Evolutionary conservation across 495 filamentous ascomycete species (phyloP).

Genomic region (Aspergillus sclerotioniger): DNA sequence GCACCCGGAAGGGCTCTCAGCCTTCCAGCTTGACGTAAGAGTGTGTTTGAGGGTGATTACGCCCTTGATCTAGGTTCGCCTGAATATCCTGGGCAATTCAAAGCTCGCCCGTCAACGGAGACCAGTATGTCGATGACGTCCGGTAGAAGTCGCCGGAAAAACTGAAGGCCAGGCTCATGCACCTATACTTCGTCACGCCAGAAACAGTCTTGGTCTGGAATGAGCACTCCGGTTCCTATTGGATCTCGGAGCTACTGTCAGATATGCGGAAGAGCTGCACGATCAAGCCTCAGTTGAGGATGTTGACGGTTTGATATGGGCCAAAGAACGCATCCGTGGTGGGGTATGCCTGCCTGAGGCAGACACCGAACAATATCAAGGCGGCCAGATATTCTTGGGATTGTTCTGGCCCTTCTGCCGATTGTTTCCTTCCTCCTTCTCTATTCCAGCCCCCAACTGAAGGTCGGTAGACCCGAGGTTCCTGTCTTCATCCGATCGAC

Average conservation of each 20-base stretch:
- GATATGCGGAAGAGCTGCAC: background rate
- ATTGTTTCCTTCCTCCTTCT: background rate
- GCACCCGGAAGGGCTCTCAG: background rate
- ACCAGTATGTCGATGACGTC: background rate
- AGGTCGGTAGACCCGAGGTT: no score
- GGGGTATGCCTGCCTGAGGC: conserved; percentile 26
- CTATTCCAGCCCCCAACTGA: background rate
- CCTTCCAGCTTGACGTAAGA: background rate
- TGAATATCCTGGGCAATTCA: background rate
- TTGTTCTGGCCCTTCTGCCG: conserved; percentile 15
- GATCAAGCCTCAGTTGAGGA: background rate
- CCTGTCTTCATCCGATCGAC: no score
- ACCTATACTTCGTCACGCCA: no score
- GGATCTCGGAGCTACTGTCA: background rate
- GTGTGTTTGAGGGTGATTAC: background rate
- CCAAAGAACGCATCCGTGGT: conserved; percentile 8
- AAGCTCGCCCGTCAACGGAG: background rate
- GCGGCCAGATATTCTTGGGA: conserved; percentile 15
- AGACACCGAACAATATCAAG: conserved; percentile 20
- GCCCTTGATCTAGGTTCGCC: background rate
- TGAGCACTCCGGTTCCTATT: background rate
- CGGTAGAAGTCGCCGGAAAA: background rate
- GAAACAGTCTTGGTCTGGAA: background rate
- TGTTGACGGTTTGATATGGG: conserved; percentile 7
- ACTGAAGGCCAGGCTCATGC: background rate